Conservation (phyloP, 1,284 basidiomycete species). For the Irpex sp. region DNA sequence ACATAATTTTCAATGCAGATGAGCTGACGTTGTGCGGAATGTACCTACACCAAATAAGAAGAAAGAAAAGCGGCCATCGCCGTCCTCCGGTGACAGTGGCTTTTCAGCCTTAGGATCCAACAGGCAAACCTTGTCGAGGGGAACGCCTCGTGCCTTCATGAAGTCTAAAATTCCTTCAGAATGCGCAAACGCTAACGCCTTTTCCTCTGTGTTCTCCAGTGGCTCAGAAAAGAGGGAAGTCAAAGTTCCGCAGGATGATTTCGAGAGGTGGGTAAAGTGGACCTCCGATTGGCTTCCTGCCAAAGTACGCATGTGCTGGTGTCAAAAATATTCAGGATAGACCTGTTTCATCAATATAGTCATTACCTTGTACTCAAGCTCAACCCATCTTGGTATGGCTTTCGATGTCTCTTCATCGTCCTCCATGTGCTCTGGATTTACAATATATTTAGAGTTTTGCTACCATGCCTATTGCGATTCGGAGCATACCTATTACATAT, state of each 20-base stretch:
- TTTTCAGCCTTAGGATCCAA: slow-evolving; percentile 83
- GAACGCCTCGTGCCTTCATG: slow-evolving; percentile 48
- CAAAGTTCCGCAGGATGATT: slow-evolving; percentile 63
- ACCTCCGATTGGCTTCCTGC: slow-evolving; percentile 66
- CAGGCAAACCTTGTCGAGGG: slow-evolving; percentile 71
- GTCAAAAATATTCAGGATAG: not conserved
- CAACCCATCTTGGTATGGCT: slow-evolving; percentile 84
- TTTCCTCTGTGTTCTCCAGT: slow-evolving; percentile 14
- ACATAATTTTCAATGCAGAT: too few relatives aligned
- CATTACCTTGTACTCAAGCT: slow-evolving; percentile 67
- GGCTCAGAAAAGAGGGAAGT: slow-evolving; percentile 33
- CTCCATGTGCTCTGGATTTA: slow-evolving; percentile 85
- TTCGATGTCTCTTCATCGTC: slow-evolving; percentile 78
- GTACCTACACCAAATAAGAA: slow-evolving; percentile 80
- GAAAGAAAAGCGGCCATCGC: slow-evolving; percentile 69
- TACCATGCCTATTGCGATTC: not conserved
- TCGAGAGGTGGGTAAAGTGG: slow-evolving; percentile 83
- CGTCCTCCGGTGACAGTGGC: slow-evolving; percentile 72
- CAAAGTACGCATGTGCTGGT: slow-evolving; percentile 82
- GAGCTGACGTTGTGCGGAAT: too few relatives aligned
- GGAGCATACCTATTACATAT: slow-evolving; percentile 19
- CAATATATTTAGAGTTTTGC: not conserved
- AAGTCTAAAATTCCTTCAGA: slow-evolving; percentile 64
- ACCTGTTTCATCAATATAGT: not conserved
- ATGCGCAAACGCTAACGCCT: slow-evolving; percentile 47